Conservation (phyloP, 768 basidiomycete species). For the Cantharellus cinnabarinus region DNA sequence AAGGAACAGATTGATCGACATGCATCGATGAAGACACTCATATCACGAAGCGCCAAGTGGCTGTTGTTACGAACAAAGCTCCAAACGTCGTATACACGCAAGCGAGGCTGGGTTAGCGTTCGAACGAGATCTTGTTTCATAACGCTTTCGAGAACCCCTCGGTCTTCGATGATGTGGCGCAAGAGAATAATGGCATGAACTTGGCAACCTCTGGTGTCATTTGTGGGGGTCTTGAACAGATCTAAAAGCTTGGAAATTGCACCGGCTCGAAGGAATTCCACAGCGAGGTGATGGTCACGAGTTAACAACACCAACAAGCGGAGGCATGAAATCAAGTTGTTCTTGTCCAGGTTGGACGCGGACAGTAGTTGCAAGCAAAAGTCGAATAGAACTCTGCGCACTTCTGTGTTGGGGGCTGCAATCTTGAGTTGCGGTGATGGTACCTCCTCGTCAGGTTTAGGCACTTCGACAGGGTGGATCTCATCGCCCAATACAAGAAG, state of each 20-base stretch:
- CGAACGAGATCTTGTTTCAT: constrained; percentile 72
- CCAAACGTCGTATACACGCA: constrained; percentile 35
- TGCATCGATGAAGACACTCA: constrained; percentile 51
- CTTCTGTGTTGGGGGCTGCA: constrained; percentile 42
- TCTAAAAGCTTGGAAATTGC: constrained; percentile 46
- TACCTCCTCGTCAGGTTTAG: constrained; percentile 33
- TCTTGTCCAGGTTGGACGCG: constrained; percentile 42
- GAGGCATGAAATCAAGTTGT: constrained; percentile 64
- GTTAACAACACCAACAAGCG: constrained; percentile 75
- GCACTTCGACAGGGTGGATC: constrained; percentile 40
- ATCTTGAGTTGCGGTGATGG: constrained; percentile 14
- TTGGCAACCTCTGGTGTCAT: constrained; percentile 42
- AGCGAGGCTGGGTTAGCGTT: constrained; percentile 54
- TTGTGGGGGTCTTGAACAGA: constrained; percentile 34
- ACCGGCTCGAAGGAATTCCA: constrained; percentile 43
- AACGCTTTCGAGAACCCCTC: constrained; percentile 35
- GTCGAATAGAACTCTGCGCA: constrained; percentile 49
- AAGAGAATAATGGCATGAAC: constrained; percentile 73
- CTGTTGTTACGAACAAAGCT: constrained; percentile 59
- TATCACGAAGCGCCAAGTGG: constrained; percentile 64
- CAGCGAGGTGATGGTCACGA: constrained; percentile 41
- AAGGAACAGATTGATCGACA: constrained; percentile 55
- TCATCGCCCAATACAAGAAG: constrained; percentile 59
- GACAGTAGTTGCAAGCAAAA: constrained; percentile 54
- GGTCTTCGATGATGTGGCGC: constrained; percentile 81